These are phyloP conservation scores for Magnaporthiopsis rhizophila DNA, from an alignment of 2,329 filamentous ascomycete species.

Conservation along the genomic window DNA sequence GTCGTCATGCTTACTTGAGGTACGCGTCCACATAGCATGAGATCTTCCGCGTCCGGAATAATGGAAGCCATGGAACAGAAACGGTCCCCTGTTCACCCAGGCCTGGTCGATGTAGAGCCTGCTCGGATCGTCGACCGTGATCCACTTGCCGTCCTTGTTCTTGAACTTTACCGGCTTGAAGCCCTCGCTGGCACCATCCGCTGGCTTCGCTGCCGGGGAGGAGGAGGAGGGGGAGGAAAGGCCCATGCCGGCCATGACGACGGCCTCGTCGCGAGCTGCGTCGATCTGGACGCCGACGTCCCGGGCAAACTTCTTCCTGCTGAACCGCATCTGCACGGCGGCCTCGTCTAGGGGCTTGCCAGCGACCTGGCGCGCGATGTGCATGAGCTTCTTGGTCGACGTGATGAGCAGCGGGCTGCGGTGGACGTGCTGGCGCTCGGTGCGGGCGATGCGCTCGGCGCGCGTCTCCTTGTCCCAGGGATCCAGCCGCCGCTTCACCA, in stretches of 20 bases:
- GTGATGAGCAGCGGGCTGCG: constrained; percentile 73
- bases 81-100: constrained; percentile 73
- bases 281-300: constrained; percentile 75
- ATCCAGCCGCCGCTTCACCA: constrained; percentile 60
- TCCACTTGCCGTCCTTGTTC: constrained; percentile 66
- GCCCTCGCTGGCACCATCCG: constrained; percentile 24
- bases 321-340: constrained; percentile 89
- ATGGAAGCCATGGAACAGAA: constrained; percentile 23
- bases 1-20: not conserved
- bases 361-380: constrained; percentile 77
- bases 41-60: constrained; percentile 1
- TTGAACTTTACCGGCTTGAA: constrained; percentile 49
- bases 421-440: constrained; percentile 44
- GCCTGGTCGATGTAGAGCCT: constrained; percentile 85
- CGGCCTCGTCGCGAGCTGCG: constrained; percentile 71
- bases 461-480: constrained; percentile 45
- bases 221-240: constrained; percentile 33
- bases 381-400: constrained; percentile 83
- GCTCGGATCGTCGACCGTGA: constrained; percentile 66
- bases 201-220: constrained; percentile 18
- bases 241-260: constrained; percentile 80
- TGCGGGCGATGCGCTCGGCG: constrained; percentile 58
- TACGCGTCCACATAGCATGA: not conserved
- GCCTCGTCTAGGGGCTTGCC: constrained; percentile 94
- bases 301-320: constrained; percentile 82